A percentile compares a stretch with the other conserved stretches of the same genome.
Evolutionary conservation across 2,329 filamentous ascomycete genomes (phyloP).

Genomic region (Trichothecium sympodiale): DNA sequence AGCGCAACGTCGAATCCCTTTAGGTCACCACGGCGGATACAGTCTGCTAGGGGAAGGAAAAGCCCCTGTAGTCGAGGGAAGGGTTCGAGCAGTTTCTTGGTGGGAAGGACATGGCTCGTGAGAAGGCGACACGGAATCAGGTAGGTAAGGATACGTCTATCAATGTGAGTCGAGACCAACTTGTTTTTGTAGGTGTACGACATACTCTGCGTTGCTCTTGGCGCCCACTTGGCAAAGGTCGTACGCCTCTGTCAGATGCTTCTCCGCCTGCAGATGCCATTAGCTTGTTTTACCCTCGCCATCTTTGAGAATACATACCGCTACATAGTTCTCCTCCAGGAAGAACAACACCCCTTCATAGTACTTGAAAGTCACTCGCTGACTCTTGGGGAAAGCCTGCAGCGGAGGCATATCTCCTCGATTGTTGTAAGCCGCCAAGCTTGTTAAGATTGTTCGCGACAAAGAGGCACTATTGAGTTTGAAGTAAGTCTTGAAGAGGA

Average conservation of each 20-base stretch:
- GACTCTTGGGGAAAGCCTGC: conserved; percentile 72
- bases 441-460: conserved; percentile 80
- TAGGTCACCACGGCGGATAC: conserved; percentile 75
- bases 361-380: conserved; percentile 92
- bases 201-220: conserved; percentile 69
- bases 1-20: conserved; percentile 76
- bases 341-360: conserved; percentile 92
- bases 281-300: neutral
- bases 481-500: conserved; percentile 98
- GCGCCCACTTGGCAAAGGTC: conserved; percentile 66
- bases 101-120: conserved; percentile 77
- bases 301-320: conserved; percentile 35
- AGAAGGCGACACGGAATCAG: conserved; percentile 88
- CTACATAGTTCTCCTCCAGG: conserved; percentile 81
- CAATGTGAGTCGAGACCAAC: conserved; percentile 11
- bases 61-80: conserved; percentile 68
- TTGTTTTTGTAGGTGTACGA: conserved; percentile 8
- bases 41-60: conserved; percentile 66
- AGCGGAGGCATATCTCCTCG: conserved; percentile 70
- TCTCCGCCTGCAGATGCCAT: conserved; percentile 50
- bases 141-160: conserved; percentile 81
- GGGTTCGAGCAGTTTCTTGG: conserved; percentile 54
- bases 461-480: conserved; percentile 84
- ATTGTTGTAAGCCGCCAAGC: conserved; percentile 61
- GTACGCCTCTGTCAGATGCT: conserved; percentile 71